Evolutionary conservation across 495 filamentous ascomycete species (phyloP), one percentile per base, ranked within the genome.

Genomic region (Aspergillus cavernicola): DNA sequence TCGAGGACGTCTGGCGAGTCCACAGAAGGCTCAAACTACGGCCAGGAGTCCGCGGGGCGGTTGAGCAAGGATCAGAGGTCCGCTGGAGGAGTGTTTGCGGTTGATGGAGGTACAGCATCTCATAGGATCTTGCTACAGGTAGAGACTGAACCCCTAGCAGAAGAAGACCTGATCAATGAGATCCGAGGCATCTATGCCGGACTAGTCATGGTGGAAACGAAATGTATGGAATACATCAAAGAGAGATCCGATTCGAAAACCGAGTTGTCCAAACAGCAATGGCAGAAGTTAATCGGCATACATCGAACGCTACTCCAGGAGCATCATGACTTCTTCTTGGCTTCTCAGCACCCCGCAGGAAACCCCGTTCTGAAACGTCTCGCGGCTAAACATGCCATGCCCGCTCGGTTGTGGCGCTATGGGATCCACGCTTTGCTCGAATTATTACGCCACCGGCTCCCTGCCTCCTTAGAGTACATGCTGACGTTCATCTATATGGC

Each of bases 401-500:
- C 89, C 0, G 85, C 85, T 4, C 70, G 89, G 2, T 89, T 95
- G 84, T 95, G 90, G 90, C 76, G 85, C 12, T 84, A 92, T 61
- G 89, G 85, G 0, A 92, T 95, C 19, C 85, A 92, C 50, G 80
- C 80, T 2, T 90, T 90, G 57, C 68, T 95, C 4, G 89, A 92
- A 53, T 65, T 92, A 1, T 62, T 95, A 7, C 76, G 87, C 12
- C 79, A 85, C 52, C 77, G 82, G 0, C 70, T 93, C 3, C 90
- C 89, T 0, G 76, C 71, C 2, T 87, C 83, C 24, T 63, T 86
- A 15, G 89, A 93, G 37, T 83, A 88, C 56, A 92, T 92, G 87
- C 72, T 92, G 0, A 78, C 83, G 0, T 95, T 90, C 58, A 88
- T 95, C 33, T 88, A 89, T 53, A 65, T 90, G 20, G 87, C 89